Evolutionary conservation across 2,329 filamentous ascomycete species (phyloP).

Genomic region (Calonectria henricotiae): DNA sequence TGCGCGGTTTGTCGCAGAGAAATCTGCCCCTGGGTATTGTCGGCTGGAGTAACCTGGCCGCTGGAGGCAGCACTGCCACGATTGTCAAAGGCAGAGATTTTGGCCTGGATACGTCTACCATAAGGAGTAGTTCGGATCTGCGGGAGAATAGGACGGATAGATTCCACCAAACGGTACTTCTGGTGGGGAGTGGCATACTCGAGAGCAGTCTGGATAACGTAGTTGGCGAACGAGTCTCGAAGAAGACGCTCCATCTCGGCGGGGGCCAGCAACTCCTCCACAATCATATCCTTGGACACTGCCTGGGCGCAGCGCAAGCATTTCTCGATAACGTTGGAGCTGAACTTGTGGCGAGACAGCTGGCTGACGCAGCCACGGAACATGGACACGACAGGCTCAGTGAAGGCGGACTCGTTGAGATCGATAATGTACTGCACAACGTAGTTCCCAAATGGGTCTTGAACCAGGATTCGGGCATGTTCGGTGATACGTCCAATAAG

Average conservation of each 20-base stretch:
- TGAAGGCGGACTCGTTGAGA: constrained; percentile 89
- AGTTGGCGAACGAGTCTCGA: constrained; percentile 95
- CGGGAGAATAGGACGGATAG: constrained; percentile 87
- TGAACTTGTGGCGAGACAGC: constrained; percentile 97
- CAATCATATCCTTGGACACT: constrained; percentile 83
- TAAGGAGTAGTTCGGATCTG: constrained; percentile 92
- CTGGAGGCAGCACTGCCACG: constrained; percentile 63
- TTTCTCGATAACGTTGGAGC: constrained; percentile 99
- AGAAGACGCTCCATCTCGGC: constrained; percentile 90
- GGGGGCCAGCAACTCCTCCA: constrained; percentile 83
- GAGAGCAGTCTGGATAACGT: constrained; percentile 96
- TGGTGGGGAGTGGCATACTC: constrained; percentile 84
- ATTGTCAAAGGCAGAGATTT: constrained; percentile 79
- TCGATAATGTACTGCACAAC: constrained; percentile 99
- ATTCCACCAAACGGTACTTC: constrained; percentile 84
- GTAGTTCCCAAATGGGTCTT: constrained; percentile 98
- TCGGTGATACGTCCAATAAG: constrained; percentile 90
- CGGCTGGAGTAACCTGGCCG: constrained; percentile 69
- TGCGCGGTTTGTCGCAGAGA: constrained; percentile 63
- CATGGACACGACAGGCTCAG: constrained; percentile 86
- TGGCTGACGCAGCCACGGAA: constrained; percentile 82
- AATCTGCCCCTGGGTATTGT: constrained; percentile 71
- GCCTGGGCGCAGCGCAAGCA: constrained; percentile 87
- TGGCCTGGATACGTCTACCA: constrained; percentile 92
- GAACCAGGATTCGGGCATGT: constrained; percentile 90